phyloP scores from a whole-genome alignment of 768 basidiomycete species.

The Russula sp. region DNA sequence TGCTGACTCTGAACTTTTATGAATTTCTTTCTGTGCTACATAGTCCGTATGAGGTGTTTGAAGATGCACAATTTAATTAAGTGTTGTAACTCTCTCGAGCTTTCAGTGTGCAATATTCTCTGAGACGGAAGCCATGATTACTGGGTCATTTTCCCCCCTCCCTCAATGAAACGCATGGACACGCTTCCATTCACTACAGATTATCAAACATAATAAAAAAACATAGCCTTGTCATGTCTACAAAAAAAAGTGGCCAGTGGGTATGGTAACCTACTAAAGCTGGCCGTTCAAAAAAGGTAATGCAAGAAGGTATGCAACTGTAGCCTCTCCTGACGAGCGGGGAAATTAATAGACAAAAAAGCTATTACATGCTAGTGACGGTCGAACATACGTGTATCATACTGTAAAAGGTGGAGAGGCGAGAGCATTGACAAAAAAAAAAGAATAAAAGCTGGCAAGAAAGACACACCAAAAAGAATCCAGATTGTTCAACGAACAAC shows the following conservation, averaged over 20 bases:
- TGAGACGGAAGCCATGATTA: too few species aligned
- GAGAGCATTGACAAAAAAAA: background rate
- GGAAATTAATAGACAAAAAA: conserved; percentile 17
- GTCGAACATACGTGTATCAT: background rate
- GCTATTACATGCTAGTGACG: conserved; percentile 1
- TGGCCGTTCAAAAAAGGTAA: background rate
- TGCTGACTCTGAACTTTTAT: background rate
- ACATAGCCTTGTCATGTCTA: background rate
- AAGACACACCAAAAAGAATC: background rate
- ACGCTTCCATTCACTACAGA: background rate
- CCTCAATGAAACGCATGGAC: background rate
- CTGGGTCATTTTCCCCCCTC: too few species aligned
- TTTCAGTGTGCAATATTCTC: background rate
- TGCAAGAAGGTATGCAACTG: background rate
- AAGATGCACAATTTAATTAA: too few species aligned
- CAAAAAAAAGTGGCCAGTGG: background rate
- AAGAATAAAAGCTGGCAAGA: background rate
- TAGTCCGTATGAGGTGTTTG: too few species aligned
- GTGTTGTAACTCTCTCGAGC: background rate
- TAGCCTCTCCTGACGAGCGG: background rate
- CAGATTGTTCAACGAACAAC: conserved; percentile 4
- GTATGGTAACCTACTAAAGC: conserved; percentile 1
- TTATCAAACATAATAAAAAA: background rate
- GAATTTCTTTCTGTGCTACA: too few species aligned
- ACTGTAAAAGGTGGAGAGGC: conserved; percentile 2